A percentile compares a stretch with the other conserved stretches of the same genome.
Evolutionary conservation across 257 asterid genomes (phyloP).

Genomic region (Prunella vulgaris): DNA sequence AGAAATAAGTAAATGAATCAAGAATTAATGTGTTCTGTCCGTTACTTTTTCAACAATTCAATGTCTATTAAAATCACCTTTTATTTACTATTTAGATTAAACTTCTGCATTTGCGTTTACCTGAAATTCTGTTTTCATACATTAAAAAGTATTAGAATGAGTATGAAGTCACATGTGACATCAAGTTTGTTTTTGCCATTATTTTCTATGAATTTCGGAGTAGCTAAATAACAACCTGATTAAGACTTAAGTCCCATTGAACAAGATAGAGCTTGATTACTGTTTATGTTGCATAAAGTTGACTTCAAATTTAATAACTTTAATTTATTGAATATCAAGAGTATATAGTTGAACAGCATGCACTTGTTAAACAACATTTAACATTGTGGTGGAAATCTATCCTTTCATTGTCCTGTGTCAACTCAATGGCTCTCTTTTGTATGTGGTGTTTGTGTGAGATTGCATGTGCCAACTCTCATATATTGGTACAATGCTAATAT

Average conservation of each 20-base stretch:
- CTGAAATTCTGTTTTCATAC: too few species aligned
- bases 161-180: too few species aligned
- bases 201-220: too few species aligned
- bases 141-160: too few species aligned
- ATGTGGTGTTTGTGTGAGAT: neutral
- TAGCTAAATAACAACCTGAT: too few species aligned
- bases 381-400: neutral
- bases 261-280: too few species aligned
- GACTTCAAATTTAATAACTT: neutral
- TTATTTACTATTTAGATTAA: too few species aligned
- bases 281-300: neutral
- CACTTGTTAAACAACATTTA: neutral
- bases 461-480: neutral
- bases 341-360: neutral
- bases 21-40: conserved; percentile 3
- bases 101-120: too few species aligned
- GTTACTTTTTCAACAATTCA: neutral
- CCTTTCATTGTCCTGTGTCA: neutral
- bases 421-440: neutral
- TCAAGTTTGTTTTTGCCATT: too few species aligned
- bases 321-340: neutral
- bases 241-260: too few species aligned
- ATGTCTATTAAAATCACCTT: too few species aligned
- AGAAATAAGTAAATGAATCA: neutral
- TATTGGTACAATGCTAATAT: too few species aligned